phyloP scores from a whole-genome alignment of 78 protist genomes.

The Emiliania huxleyi region DNA sequence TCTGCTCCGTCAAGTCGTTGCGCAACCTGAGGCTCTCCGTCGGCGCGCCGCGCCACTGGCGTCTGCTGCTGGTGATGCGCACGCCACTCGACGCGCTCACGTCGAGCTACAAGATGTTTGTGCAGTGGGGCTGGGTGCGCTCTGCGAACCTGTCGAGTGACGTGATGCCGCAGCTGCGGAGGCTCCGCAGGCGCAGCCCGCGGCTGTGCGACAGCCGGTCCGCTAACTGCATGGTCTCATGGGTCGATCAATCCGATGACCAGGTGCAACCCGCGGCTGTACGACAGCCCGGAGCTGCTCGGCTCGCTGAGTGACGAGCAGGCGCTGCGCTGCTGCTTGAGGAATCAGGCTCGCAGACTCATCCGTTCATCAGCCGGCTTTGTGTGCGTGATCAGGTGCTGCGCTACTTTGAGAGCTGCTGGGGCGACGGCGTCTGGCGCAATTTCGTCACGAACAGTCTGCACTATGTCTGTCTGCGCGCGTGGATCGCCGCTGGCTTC shows the following conservation, averaged over 20 bases:
- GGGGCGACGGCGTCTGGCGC: neutral
- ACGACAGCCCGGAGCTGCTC: neutral
- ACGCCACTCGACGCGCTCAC: neutral
- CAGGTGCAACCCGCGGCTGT: neutral
- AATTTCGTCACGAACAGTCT: neutral
- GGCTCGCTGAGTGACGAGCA: neutral
- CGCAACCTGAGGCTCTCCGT: neutral
- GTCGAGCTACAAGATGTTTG: neutral
- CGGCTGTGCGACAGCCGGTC: neutral
- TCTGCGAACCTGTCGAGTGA: neutral
- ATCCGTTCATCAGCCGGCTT: too few species aligned
- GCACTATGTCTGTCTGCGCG: neutral
- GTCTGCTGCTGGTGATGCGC: neutral
- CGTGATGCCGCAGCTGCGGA: neutral
- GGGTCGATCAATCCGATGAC: too few species aligned
- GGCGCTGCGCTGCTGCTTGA: neutral
- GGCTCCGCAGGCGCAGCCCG: neutral
- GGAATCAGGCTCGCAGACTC: too few species aligned
- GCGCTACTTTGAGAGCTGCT: too few species aligned
- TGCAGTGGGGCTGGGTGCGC: conserved; percentile 7
- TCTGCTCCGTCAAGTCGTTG: neutral
- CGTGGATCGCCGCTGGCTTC: neutral
- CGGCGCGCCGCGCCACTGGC: neutral
- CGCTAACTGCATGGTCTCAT: too few species aligned
- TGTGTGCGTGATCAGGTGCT: too few species aligned